Evolutionary conservation across 2,329 filamentous ascomycete species (phyloP).

Genomic region (Diaporthe nobilis): DNA sequence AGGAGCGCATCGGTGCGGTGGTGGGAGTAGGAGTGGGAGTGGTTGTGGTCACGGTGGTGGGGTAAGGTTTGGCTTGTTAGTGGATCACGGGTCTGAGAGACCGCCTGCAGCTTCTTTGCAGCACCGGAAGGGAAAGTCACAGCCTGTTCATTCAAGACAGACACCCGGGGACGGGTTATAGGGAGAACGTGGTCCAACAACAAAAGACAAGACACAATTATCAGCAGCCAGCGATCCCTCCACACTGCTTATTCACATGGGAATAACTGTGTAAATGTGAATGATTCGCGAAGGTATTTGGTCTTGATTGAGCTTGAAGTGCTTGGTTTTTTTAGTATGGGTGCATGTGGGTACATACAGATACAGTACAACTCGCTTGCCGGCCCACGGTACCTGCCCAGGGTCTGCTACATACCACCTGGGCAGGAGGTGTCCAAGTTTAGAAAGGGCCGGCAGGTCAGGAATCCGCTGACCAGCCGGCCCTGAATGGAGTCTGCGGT

Average conservation of each 20-base stretch:
- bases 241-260: neutral
- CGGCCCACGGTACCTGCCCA: neutral
- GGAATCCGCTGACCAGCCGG: constrained; percentile 6
- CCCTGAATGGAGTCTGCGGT: neutral
- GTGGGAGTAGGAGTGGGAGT: constrained; percentile 3
- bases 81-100: constrained; percentile 28
- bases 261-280: neutral
- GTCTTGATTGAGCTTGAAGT: neutral
- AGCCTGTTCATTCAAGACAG: constrained; percentile 7
- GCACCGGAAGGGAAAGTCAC: neutral
- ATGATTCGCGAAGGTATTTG: neutral
- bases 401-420: neutral
- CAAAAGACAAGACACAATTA: neutral
- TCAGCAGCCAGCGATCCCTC: neutral
- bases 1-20: constrained; percentile 16
- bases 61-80: constrained; percentile 30
- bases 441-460: constrained; percentile 21
- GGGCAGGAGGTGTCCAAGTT: constrained; percentile 22
- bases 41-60: constrained; percentile 22
- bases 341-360: neutral
- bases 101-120: constrained; percentile 24
- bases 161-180: neutral
- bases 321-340: constrained; percentile 8
- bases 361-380: neutral
- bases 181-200: neutral